Percentiles rank a stretch among this genome's conserved stretches.
Conservation (phyloP, 1,284 basidiomycete species). For the Ganoderma lucidum region DNA sequence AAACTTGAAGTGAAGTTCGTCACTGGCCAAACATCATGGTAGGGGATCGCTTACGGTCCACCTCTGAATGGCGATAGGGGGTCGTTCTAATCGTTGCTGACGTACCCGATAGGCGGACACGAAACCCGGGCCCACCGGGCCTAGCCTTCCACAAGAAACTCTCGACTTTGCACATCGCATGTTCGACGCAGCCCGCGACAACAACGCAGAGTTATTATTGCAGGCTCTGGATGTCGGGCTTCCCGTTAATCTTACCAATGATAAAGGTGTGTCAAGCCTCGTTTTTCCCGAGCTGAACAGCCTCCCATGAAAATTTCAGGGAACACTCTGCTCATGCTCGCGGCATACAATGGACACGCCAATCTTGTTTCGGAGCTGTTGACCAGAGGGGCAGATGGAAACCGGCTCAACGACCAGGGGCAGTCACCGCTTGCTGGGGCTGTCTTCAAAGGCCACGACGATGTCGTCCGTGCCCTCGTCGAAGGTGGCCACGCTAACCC, state of each 20-base stretch:
- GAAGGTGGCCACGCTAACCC: constrained; percentile 72
- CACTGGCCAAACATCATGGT: constrained; percentile 6
- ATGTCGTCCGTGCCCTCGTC: constrained; percentile 67
- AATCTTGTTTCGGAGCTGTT: constrained; percentile 64
- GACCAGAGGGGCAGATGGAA: constrained; percentile 67
- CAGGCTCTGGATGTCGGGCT: constrained; percentile 77
- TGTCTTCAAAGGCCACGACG: constrained; percentile 77
- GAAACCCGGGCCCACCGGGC: constrained; percentile 6
- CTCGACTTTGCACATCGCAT: constrained; percentile 77
- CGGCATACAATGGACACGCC: constrained; percentile 80
- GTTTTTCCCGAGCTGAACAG: neutral
- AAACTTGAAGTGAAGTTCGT: neutral
- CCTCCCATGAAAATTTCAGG: constrained; percentile 47
- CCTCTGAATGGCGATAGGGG: neutral
- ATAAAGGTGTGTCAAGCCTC: constrained; percentile 55
- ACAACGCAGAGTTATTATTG: constrained; percentile 59
- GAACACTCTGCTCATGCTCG: constrained; percentile 85
- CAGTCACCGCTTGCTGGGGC: constrained; percentile 88
- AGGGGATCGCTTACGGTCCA: neutral
- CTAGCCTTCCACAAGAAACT: constrained; percentile 51
- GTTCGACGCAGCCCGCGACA: constrained; percentile 79
- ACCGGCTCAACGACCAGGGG: constrained; percentile 77
- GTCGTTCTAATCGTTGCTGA: neutral
- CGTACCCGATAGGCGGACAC: constrained; percentile 15
- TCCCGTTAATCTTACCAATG: constrained; percentile 82